These are phyloP conservation scores for Sorghum bicolor DNA, from an alignment of 176 grass and related monocot species.

Conservation along the genomic window Sorghum_bicolor_NCBIv3 NC_012875.2:48402501-48403000, in stretches of 20 bases:
- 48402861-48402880: too few species aligned
- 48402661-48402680: constrained; percentile 56
- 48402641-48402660: constrained; percentile 48
- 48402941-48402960: neutral
- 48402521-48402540: constrained; percentile 53
- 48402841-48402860: neutral
- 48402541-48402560: constrained; percentile 55
- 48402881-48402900: neutral
- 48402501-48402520: constrained; percentile 38
- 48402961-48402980: neutral
- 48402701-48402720: constrained; percentile 55
- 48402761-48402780: constrained; percentile 35
- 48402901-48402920: neutral
- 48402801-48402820: constrained; percentile 70
- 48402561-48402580: constrained; percentile 36
- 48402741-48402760: constrained; percentile 51
- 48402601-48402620: constrained; percentile 54
- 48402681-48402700: constrained; percentile 76
- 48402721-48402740: constrained; percentile 47
- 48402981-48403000: neutral
- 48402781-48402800: constrained; percentile 40
- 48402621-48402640: constrained; percentile 61
- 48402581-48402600: constrained; percentile 36
- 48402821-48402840: neutral
- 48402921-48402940: neutral